Conservation (phyloP, 495 filamentous ascomycete species). For the Elaphomyces granulatus region DNA sequence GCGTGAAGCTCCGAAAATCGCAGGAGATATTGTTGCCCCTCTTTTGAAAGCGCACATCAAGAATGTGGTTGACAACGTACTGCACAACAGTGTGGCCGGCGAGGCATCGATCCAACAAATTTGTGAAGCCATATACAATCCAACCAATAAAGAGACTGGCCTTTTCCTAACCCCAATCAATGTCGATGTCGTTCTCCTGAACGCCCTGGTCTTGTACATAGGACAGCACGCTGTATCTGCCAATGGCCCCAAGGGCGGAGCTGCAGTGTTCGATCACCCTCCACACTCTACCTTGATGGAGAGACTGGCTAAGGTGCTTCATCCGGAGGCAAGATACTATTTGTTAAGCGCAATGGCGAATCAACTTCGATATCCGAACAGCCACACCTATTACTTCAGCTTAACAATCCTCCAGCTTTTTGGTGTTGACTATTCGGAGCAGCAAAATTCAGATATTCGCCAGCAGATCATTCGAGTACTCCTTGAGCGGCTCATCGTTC, state of each 20-base stretch:
- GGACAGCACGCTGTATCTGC: constrained; percentile 50
- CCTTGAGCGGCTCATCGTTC: constrained; percentile 73
- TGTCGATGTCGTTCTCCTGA: constrained; percentile 57
- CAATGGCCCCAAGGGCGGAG: constrained; percentile 42
- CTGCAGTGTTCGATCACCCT: constrained; percentile 53
- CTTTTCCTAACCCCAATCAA: constrained; percentile 46
- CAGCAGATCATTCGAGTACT: constrained; percentile 82
- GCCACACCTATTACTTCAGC: constrained; percentile 85
- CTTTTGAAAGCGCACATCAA: constrained; percentile 50
- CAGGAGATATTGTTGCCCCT: constrained; percentile 43
- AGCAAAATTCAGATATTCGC: constrained; percentile 66
- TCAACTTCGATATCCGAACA: constrained; percentile 81
- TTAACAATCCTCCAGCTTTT: constrained; percentile 80
- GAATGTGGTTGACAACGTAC: constrained; percentile 48
- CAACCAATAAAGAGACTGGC: constrained; percentile 37
- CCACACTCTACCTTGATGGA: constrained; percentile 63
- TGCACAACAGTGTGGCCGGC: constrained; percentile 42
- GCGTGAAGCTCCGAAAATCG: constrained; percentile 46
- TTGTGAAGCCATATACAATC: constrained; percentile 47
- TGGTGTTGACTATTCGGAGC: constrained; percentile 58
- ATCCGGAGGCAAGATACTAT: constrained; percentile 70
- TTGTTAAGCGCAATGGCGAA: constrained; percentile 74
- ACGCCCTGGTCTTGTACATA: constrained; percentile 72
- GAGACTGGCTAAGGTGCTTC: constrained; percentile 55
- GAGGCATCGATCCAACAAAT: constrained; percentile 59